Percentiles rank a stretch among this genome's conserved stretches.
Conservation (phyloP, 371 early-diverging fungal species). For the Mortierella sp. region DNA sequence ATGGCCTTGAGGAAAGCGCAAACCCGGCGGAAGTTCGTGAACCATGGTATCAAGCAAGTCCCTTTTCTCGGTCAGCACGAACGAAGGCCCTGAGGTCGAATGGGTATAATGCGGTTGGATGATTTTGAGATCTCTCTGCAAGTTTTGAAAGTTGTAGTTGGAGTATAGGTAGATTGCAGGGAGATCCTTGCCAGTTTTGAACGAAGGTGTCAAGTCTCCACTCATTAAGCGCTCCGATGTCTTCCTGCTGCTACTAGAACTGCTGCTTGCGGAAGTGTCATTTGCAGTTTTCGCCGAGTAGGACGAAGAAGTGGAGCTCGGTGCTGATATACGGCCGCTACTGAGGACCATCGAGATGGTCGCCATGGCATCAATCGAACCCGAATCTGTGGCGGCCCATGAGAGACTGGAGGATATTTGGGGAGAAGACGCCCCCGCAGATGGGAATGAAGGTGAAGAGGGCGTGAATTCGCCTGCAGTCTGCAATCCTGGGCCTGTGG, state of each 20-base stretch:
- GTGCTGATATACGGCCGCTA: constrained; percentile 36
- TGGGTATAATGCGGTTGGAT: constrained; percentile 35
- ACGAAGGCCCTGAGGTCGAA: constrained; percentile 31
- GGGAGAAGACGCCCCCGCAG: constrained; percentile 23
- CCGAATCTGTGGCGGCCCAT: constrained; percentile 27
- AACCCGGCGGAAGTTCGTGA: constrained; percentile 25
- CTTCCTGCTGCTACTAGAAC: constrained; percentile 11
- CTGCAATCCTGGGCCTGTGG: constrained; percentile 53
- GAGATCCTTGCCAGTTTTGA: constrained; percentile 29
- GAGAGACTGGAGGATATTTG: constrained; percentile 27
- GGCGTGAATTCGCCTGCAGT: constrained; percentile 15
- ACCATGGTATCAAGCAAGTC: constrained; percentile 46
- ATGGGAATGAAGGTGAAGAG: constrained; percentile 35
- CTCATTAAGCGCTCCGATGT: constrained; percentile 44
- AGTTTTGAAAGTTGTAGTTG: constrained; percentile 66
- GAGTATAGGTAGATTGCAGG: constrained; percentile 60
- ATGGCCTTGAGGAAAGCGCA: constrained; percentile 65
- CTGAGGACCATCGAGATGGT: constrained; percentile 44
- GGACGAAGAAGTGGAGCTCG: constrained; percentile 32
- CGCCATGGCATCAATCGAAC: constrained; percentile 39
- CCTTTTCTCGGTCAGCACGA: constrained; percentile 31
- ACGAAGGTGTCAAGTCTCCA: constrained; percentile 44
- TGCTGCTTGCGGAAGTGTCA: constrained; percentile 1
- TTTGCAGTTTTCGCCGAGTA: not conserved
- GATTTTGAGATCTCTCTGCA: constrained; percentile 56